Evolutionary conservation across 345 rosid species (phyloP).

Genomic region (Aegle marmelos): DNA sequence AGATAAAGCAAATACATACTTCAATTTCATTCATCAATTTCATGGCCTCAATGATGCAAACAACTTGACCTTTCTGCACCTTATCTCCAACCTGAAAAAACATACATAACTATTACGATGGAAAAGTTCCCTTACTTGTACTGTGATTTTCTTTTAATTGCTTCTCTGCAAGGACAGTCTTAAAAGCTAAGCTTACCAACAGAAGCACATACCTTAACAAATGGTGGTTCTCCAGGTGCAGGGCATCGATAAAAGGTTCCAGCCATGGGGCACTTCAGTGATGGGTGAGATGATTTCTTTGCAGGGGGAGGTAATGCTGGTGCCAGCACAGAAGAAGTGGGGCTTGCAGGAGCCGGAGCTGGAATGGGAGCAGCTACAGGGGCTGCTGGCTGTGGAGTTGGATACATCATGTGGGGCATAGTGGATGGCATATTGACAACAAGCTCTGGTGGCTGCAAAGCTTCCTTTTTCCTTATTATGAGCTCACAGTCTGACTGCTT

Average conservation of each 20-base stretch:
- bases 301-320: conserved; percentile 44
- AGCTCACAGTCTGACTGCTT: conserved; percentile 85
- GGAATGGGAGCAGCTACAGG: conserved; percentile 30
- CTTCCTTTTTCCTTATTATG: conserved; percentile 79
- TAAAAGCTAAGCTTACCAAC: not conserved
- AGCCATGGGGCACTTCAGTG: conserved; percentile 91
- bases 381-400: conserved; percentile 34
- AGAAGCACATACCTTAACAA: conserved; percentile 65
- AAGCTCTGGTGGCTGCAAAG: conserved; percentile 52
- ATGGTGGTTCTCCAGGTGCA: conserved; percentile 88
- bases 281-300: conserved; percentile 52
- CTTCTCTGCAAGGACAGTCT: not conserved
- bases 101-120: not conserved
- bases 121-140: not conserved
- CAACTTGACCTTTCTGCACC: conserved; percentile 92
- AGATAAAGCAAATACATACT: conserved; percentile 36
- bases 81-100: conserved; percentile 79
- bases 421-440: conserved; percentile 38
- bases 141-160: not conserved
- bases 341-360: conserved; percentile 38
- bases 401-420: conserved; percentile 41
- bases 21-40: conserved; percentile 99
- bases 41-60: conserved; percentile 98
- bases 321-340: conserved; percentile 28
- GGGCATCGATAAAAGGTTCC: conserved; percentile 89